Conservation (phyloP, 1,284 basidiomycete genomes). For the Sphagnurus paluster region DNA sequence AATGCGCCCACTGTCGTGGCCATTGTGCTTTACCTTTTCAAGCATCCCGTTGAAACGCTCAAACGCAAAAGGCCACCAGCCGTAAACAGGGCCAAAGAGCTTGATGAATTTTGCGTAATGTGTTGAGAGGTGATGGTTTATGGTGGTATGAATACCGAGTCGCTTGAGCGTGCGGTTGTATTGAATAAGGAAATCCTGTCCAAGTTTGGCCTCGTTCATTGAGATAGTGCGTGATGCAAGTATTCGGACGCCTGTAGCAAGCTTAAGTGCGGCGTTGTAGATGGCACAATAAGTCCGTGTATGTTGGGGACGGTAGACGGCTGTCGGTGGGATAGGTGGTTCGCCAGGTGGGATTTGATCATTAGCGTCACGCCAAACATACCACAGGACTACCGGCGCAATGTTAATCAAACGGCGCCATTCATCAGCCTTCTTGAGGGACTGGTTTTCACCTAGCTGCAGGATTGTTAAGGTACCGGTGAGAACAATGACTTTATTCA, state of each 20-base stretch:
- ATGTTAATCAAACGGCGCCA: constrained; percentile 28
- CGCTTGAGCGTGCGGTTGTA: constrained; percentile 21
- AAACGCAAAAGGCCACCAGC: constrained; percentile 38
- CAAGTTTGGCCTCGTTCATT: constrained; percentile 25
- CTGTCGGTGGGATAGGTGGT: constrained; percentile 7
- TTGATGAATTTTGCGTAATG: constrained; percentile 28
- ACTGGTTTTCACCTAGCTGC: constrained; percentile 27
- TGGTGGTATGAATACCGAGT: constrained; percentile 22
- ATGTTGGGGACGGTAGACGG: background rate
- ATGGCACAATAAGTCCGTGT: background rate
- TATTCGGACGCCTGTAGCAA: constrained; percentile 21
- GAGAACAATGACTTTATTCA: background rate
- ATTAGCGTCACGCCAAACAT: constrained; percentile 23
- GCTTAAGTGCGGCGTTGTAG: constrained; percentile 21
- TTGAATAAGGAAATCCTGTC: constrained; percentile 22
- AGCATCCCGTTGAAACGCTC: constrained; percentile 37
- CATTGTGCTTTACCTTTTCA: constrained; percentile 33
- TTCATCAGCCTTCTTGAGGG: constrained; percentile 34
- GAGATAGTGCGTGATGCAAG: constrained; percentile 23
- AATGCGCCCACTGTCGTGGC: constrained; percentile 30
- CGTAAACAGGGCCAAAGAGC: constrained; percentile 34
- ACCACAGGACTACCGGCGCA: constrained; percentile 30
- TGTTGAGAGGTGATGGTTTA: constrained; percentile 21
- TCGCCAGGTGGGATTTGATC: constrained; percentile 22
- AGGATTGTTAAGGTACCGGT: background rate